phyloP scores from a whole-genome alignment of 257 asterid genomes.

The Primulina eburnea region DNA sequence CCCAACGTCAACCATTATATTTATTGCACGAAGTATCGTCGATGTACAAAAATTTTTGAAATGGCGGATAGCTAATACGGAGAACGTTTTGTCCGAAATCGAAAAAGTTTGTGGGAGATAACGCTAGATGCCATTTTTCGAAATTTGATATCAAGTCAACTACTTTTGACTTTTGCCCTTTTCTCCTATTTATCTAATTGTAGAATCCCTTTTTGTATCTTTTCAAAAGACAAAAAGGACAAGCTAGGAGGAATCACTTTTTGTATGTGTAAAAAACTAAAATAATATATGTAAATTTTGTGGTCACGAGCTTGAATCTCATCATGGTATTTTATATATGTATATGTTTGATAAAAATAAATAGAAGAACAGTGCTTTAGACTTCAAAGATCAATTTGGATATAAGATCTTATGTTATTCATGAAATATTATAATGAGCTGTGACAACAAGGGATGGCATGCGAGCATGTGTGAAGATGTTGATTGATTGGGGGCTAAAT shows the following conservation, averaged over 20 bases:
- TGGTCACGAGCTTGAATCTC: too few species aligned
- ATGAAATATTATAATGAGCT: background rate
- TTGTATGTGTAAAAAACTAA: background rate
- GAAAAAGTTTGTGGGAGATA: background rate
- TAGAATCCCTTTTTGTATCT: background rate
- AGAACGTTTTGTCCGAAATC: too few species aligned
- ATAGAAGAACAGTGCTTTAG: too few species aligned
- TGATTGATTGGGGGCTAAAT: conserved; percentile 20
- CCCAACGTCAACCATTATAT: background rate
- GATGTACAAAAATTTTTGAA: background rate
- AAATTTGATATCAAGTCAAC: background rate
- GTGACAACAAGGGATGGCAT: conserved; percentile 10
- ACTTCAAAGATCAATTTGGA: too few species aligned
- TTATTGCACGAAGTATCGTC: background rate
- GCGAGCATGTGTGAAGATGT: background rate
- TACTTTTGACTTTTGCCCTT: background rate
- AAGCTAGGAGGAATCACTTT: background rate
- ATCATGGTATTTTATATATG: too few species aligned
- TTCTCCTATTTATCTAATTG: background rate
- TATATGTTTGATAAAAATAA: too few species aligned
- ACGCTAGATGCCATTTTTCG: background rate
- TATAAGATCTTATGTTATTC: too few species aligned
- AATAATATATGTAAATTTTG: too few species aligned
- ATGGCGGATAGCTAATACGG: background rate
- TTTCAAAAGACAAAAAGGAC: background rate